Conservation (phyloP, 441 rosid species). For the Sinapis alba region DNA sequence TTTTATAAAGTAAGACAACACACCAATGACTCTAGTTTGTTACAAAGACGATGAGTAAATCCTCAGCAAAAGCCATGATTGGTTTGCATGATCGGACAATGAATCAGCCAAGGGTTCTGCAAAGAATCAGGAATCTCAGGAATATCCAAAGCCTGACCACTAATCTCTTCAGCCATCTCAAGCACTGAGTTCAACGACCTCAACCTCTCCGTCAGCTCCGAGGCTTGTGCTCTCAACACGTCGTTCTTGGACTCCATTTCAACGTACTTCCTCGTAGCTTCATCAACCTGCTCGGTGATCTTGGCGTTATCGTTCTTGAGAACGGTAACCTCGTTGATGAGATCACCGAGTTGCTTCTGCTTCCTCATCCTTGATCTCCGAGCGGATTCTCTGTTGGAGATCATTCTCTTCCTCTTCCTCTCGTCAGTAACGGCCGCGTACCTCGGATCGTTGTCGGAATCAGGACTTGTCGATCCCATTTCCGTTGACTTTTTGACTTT, state of each 20-base stretch:
- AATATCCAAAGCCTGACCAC: constrained; percentile 62
- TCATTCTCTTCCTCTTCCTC: constrained; percentile 88
- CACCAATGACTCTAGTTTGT: background rate
- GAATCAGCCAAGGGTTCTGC: constrained; percentile 64
- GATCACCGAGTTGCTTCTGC: constrained; percentile 66
- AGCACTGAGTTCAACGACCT: constrained; percentile 72
- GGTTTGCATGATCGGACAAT: constrained; percentile 54
- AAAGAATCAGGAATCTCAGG: constrained; percentile 65
- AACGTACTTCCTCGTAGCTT: constrained; percentile 37
- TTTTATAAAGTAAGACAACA: background rate
- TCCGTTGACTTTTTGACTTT: constrained; percentile 8
- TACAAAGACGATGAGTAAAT: constrained; percentile 11
- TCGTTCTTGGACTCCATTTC: constrained; percentile 67
- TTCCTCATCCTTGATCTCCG: constrained; percentile 78
- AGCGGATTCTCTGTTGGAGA: constrained; percentile 82
- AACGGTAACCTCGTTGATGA: constrained; percentile 47
- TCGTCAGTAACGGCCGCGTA: constrained; percentile 51
- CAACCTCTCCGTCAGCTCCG: constrained; percentile 68
- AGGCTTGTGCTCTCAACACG: constrained; percentile 66
- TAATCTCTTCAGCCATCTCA: constrained; percentile 59
- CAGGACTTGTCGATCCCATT: constrained; percentile 58
- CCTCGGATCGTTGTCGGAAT: constrained; percentile 64
- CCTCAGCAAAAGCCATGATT: constrained; percentile 58
- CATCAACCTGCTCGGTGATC: constrained; percentile 44
- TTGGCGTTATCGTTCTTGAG: constrained; percentile 55